A percentile compares a stretch with the other conserved stretches of the same genome.
Conservation (phyloP, 441 rosid species). For the Bocquillonia castaneifolia region DNA sequence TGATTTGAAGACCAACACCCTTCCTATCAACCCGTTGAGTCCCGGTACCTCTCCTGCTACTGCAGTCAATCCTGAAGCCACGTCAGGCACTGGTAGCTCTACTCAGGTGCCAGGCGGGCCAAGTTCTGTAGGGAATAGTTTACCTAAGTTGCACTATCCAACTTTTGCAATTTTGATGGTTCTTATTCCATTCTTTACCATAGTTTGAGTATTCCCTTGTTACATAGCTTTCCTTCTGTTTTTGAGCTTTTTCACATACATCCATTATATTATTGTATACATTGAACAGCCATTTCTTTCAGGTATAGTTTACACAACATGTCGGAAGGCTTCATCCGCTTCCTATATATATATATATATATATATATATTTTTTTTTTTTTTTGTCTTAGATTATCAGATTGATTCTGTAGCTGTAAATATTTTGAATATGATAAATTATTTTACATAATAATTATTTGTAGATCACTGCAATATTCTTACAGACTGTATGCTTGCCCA, state of each 20-base stretch:
- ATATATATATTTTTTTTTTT: no score
- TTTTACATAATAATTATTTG: constrained; percentile 6
- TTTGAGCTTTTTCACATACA: not conserved
- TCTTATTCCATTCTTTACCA: constrained; percentile 30
- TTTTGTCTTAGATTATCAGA: not conserved
- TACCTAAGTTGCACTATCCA: constrained; percentile 19
- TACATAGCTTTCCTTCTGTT: not conserved
- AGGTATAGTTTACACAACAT: constrained; percentile 13
- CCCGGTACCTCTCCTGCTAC: constrained; percentile 48
- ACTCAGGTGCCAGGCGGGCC: constrained; percentile 22
- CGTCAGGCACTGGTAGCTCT: constrained; percentile 25
- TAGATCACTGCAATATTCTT: not conserved
- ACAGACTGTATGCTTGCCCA: no score
- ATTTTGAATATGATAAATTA: not conserved
- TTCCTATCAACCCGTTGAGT: constrained; percentile 40
- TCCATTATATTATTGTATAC: not conserved
- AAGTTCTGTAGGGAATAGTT: constrained; percentile 26
- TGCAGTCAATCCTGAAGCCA: constrained; percentile 64
- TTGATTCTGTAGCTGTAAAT: constrained; percentile 28
- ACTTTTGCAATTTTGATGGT: constrained; percentile 18
- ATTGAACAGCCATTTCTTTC: constrained; percentile 15
- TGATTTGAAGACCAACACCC: constrained; percentile 26
- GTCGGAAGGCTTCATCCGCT: constrained; percentile 24
- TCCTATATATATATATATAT: no score
- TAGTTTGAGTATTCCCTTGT: constrained; percentile 28